phyloP scores from a whole-genome alignment of 495 filamentous ascomycete species.

The Neurospora intermedia region DNA sequence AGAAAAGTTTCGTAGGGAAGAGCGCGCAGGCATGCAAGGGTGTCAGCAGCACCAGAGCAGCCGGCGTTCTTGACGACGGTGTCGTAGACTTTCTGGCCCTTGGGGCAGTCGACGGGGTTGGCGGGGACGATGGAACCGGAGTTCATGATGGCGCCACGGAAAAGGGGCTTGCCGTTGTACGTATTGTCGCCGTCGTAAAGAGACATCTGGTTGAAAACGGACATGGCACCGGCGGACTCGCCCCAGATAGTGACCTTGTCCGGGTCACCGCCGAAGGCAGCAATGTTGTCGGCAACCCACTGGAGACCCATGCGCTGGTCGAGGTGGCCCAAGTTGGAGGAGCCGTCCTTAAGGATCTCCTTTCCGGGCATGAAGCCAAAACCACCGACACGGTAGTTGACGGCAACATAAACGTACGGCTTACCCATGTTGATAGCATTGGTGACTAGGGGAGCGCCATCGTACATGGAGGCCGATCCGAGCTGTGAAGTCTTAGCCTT shows the following conservation, averaged over 20 bases:
- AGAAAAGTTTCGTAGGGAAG: slow-evolving; percentile 51
- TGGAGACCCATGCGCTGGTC: slow-evolving; percentile 57
- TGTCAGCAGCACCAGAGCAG: slow-evolving; percentile 45
- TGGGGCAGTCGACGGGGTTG: slow-evolving; percentile 49
- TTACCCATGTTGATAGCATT: slow-evolving; percentile 44
- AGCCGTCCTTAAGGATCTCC: slow-evolving; percentile 55
- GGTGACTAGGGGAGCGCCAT: slow-evolving; percentile 42
- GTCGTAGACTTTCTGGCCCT: slow-evolving; percentile 55
- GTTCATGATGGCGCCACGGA: slow-evolving; percentile 64
- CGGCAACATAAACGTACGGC: slow-evolving; percentile 51
- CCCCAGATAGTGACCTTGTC: slow-evolving; percentile 62
- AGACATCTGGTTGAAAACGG: slow-evolving; percentile 59
- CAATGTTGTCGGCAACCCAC: slow-evolving; percentile 57
- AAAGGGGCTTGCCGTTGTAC: slow-evolving; percentile 59
- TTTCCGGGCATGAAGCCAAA: slow-evolving; percentile 53
- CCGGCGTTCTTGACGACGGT: slow-evolving; percentile 48
- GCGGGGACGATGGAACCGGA: slow-evolving; percentile 56
- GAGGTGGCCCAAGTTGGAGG: slow-evolving; percentile 49
- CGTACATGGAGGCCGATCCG: slow-evolving; percentile 45
- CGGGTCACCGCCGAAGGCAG: slow-evolving; percentile 57
- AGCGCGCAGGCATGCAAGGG: slow-evolving; percentile 51
- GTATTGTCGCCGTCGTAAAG: slow-evolving; percentile 57
- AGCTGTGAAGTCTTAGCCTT: slow-evolving; percentile 18
- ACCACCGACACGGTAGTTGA: slow-evolving; percentile 52
- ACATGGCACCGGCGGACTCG: slow-evolving; percentile 62